Evolutionary conservation across 73 alveolate genomes (phyloP).

Genomic region (Paramecium biaurelia): DNA sequence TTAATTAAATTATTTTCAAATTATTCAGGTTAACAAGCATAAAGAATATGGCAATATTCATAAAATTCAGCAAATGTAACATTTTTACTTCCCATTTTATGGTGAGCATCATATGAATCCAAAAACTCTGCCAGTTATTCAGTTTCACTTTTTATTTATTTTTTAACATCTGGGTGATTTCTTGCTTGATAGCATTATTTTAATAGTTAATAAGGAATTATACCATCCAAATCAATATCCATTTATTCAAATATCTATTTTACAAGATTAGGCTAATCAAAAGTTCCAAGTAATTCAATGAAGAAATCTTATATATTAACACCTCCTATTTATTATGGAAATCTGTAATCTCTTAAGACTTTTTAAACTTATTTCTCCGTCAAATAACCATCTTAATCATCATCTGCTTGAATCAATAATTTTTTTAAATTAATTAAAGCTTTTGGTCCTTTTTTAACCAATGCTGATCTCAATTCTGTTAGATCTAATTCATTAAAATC

Average conservation of each 20-base stretch:
- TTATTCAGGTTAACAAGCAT: slow-evolving; percentile 5
- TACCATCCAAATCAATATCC: slow-evolving; percentile 75
- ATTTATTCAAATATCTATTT: slow-evolving; percentile 67
- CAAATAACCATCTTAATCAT: slow-evolving; percentile 37
- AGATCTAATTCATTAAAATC: slow-evolving; percentile 21
- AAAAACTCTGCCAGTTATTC: slow-evolving; percentile 70
- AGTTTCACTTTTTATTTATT: slow-evolving; percentile 71
- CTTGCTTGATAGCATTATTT: slow-evolving; percentile 67
- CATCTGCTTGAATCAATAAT: background rate
- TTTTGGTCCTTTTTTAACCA: background rate
- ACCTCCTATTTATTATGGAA: background rate
- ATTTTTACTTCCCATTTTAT: slow-evolving; percentile 61
- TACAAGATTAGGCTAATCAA: slow-evolving; percentile 12
- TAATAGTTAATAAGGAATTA: slow-evolving; percentile 57
- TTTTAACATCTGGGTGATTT: slow-evolving; percentile 72
- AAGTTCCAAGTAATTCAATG: background rate
- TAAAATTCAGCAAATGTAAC: slow-evolving; percentile 69
- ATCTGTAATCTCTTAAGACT: slow-evolving; percentile 20
- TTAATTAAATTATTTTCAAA: background rate
- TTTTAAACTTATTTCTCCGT: background rate
- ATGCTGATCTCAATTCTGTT: background rate
- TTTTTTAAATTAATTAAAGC: background rate
- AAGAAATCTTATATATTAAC: background rate
- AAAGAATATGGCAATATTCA: slow-evolving; percentile 67
- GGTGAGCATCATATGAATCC: slow-evolving; percentile 72